Percentiles rank a stretch among this genome's conserved stretches.
Evolutionary conservation across 306 rosid species (phyloP).

Genomic region (Hippophae tibetana): DNA sequence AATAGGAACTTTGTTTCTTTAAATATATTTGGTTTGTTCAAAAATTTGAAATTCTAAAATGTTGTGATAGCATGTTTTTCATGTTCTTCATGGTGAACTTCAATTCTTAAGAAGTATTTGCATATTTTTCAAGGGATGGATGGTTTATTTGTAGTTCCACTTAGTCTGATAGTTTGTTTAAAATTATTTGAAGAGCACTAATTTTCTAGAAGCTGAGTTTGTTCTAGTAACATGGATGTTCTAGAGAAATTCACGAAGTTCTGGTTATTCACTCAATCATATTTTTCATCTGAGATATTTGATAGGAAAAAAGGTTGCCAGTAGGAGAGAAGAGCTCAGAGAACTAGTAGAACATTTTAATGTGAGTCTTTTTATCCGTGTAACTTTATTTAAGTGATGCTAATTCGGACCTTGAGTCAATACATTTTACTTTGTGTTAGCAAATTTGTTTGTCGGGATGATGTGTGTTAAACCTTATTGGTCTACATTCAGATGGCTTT

Average conservation of each 20-base stretch:
- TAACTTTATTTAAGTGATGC: background rate
- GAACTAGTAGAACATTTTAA: constrained; percentile 88
- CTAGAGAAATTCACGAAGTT: background rate
- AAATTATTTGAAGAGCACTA: background rate
- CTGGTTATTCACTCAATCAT: constrained; percentile 18
- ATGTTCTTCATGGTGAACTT: background rate
- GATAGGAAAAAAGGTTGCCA: constrained; percentile 64
- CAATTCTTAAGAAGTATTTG: no score
- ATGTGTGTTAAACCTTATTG: no score
- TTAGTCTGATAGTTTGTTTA: no score
- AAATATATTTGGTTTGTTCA: background rate
- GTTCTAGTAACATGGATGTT: background rate
- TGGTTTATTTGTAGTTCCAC: no score
- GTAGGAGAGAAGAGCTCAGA: constrained; percentile 59
- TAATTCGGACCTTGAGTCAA: no score
- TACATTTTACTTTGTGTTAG: no score
- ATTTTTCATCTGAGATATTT: constrained; percentile 24
- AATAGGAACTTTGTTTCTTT: no score
- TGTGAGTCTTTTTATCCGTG: constrained; percentile 35
- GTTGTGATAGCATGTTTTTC: background rate
- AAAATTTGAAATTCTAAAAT: background rate
- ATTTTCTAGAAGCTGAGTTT: background rate
- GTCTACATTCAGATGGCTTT: no score
- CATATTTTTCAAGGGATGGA: background rate
- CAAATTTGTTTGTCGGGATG: no score